Conservation (phyloP, 2,329 filamentous ascomycete species). For the Diaporthe caulivora region DNA sequence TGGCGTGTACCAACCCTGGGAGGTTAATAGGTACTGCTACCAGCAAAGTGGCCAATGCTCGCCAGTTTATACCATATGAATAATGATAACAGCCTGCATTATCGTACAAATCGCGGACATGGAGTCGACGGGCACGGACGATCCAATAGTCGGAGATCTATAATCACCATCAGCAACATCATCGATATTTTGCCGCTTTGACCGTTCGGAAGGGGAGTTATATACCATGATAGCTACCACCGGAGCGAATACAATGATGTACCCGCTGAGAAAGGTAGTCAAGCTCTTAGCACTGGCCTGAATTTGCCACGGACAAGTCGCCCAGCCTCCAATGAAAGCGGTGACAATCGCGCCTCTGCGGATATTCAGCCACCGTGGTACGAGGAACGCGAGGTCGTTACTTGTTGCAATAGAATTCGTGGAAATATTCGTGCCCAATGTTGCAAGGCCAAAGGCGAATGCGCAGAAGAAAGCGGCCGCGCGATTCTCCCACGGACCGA, state of each 20-base stretch:
- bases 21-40: slow-evolving; percentile 30
- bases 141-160: slow-evolving; percentile 35
- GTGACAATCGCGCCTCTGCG: slow-evolving; percentile 48
- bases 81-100: slow-evolving; percentile 25
- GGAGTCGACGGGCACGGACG: slow-evolving; percentile 1
- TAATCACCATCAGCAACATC: not conserved
- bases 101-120: slow-evolving; percentile 28
- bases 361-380: slow-evolving; percentile 49
- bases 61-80: slow-evolving; percentile 25
- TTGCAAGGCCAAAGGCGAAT: slow-evolving; percentile 54
- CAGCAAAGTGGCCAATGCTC: slow-evolving; percentile 22
- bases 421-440: slow-evolving; percentile 46
- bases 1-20: slow-evolving; percentile 32
- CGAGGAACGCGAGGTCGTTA: slow-evolving; percentile 53
- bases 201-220: not conserved
- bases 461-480: slow-evolving; percentile 49
- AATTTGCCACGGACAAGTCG: slow-evolving; percentile 52
- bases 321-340: slow-evolving; percentile 50
- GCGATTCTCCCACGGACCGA: slow-evolving; percentile 54
- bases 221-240: slow-evolving; percentile 41
- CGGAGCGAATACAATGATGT: slow-evolving; percentile 41
- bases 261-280: slow-evolving; percentile 35
- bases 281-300: slow-evolving; percentile 43
- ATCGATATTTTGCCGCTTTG: not conserved
- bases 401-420: slow-evolving; percentile 63